Conservation (phyloP, 495 filamentous ascomycete species). For the Delitschia confertaspora region DNA sequence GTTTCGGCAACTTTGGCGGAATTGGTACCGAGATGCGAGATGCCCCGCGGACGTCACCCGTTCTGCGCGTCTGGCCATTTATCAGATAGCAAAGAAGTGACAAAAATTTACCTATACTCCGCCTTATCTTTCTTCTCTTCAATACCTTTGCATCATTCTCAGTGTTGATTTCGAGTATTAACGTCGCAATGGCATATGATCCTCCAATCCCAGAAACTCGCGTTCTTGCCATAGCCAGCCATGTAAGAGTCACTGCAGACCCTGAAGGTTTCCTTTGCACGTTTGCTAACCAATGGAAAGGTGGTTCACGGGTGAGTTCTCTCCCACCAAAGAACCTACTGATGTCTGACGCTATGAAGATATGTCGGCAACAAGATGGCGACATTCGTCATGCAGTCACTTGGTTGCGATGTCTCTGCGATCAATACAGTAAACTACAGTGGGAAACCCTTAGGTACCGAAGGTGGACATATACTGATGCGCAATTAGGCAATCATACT, state of each 20-base stretch:
- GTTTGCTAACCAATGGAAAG: conserved; percentile 26
- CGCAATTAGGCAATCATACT: conserved; percentile 95
- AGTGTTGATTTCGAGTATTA: conserved; percentile 1
- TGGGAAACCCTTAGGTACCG: conserved; percentile 25
- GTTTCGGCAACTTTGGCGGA: no score
- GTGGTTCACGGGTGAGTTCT: conserved; percentile 37
- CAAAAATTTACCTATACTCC: no score
- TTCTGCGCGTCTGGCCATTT: no score
- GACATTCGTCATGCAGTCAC: conserved; percentile 78
- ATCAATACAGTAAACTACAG: conserved; percentile 96
- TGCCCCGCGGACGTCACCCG: no score
- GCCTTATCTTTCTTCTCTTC: no score
- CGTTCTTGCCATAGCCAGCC: conserved; percentile 90
- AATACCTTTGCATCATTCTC: neutral
- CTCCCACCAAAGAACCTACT: conserved; percentile 39
- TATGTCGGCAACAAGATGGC: conserved; percentile 97
- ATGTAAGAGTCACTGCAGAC: conserved; percentile 57
- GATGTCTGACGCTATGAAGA: conserved; percentile 40
- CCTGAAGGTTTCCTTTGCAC: neutral
- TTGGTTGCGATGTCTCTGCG: conserved; percentile 87
- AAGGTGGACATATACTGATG: neutral
- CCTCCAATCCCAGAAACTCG: conserved; percentile 63
- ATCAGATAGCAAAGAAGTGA: no score
- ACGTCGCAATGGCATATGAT: conserved; percentile 31
- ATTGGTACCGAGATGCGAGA: no score